Evolutionary conservation across 1,139 yeast genomes (phyloP).

Genomic region (Pneumocystis wakefieldiae): DNA sequence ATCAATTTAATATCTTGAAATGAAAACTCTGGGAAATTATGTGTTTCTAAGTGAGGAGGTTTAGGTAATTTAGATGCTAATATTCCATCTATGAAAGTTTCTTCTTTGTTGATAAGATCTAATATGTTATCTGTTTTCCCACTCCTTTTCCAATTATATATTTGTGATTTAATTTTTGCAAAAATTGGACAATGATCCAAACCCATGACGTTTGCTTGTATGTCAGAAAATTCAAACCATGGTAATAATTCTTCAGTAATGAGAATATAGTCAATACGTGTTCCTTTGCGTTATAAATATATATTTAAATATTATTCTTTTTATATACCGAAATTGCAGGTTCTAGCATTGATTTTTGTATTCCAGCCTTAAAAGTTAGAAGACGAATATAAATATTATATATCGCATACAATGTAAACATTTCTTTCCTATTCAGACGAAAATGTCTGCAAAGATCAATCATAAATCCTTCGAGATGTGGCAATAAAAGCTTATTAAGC

Average conservation of each 20-base stretch:
- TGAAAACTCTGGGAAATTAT: slow-evolving; percentile 13
- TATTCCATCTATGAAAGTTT: neutral
- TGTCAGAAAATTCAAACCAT: slow-evolving; percentile 37
- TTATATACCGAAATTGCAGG: slow-evolving; percentile 39
- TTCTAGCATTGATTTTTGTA: slow-evolving; percentile 59
- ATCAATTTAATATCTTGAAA: slow-evolving; percentile 3
- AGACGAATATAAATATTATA: neutral
- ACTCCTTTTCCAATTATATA: slow-evolving; percentile 1
- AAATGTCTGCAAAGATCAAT: slow-evolving; percentile 49
- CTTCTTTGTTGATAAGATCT: neutral
- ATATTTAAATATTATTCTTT: neutral
- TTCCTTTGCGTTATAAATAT: slow-evolving; percentile 31
- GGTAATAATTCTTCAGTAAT: slow-evolving; percentile 29
- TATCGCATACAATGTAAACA: slow-evolving; percentile 58
- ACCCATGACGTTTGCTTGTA: slow-evolving; percentile 57
- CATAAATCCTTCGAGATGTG: slow-evolving; percentile 23
- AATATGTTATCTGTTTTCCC: neutral
- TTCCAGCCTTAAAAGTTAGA: slow-evolving; percentile 44
- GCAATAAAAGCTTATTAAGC: slow-evolving; percentile 12
- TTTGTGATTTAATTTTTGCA: slow-evolving; percentile 40
- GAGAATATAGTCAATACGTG: slow-evolving; percentile 69
- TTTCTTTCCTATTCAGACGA: slow-evolving; percentile 43
- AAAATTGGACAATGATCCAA: slow-evolving; percentile 92
- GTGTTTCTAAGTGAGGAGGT: slow-evolving; percentile 13
- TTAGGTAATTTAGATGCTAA: slow-evolving; percentile 1